Evolutionary conservation across 495 filamentous ascomycete genomes (phyloP).

Genomic region (Parmelia sp.): DNA sequence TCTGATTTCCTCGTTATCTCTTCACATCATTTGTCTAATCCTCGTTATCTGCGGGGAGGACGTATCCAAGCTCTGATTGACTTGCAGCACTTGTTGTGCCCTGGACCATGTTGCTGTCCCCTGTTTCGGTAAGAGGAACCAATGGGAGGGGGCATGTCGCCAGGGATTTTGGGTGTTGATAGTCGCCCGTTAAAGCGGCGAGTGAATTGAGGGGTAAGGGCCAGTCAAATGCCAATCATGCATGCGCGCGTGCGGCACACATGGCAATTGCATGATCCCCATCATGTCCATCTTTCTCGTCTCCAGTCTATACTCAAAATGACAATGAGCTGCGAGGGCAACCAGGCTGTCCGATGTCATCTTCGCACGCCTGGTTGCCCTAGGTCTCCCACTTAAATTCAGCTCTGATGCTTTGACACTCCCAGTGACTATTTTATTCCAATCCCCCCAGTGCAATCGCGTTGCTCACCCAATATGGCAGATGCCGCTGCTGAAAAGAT

Average conservation of each 20-base stretch:
- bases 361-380: not conserved
- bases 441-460: not conserved
- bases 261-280: not conserved
- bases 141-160: no score
- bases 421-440: not conserved
- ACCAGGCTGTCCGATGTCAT: not conserved
- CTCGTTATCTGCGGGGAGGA: no score
- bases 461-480: not conserved
- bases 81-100: no score
- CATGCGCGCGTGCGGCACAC: not conserved
- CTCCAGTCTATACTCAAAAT: not conserved
- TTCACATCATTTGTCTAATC: no score
- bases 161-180: no score
- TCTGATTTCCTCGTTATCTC: no score
- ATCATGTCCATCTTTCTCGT: not conserved
- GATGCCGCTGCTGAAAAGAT: not conserved
- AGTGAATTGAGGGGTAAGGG: no score
- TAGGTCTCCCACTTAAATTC: no score
- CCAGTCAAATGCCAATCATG: not conserved
- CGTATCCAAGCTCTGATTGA: no score
- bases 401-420: no score
- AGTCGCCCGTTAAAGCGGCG: not conserved
- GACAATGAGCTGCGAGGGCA: not conserved
- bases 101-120: no score
- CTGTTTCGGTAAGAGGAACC: no score